Evolutionary conservation across 495 filamentous ascomycete species (phyloP).

Genomic region (Penicillium flavigenum): DNA sequence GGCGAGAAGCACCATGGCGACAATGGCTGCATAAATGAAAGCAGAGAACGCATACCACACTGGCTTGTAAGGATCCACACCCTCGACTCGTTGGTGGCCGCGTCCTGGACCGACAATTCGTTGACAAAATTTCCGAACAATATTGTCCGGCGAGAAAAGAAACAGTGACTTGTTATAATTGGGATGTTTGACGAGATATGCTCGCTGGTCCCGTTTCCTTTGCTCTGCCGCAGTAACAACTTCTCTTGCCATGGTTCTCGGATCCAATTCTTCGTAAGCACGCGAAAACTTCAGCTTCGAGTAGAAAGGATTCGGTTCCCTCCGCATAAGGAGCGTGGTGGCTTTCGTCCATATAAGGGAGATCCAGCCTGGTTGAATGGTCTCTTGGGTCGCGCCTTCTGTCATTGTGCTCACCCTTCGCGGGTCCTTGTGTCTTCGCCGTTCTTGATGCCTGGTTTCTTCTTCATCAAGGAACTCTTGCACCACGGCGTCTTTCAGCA

Average conservation of each 20-base stretch:
- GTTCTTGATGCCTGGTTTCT: slow-evolving; percentile 32
- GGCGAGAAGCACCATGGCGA: slow-evolving; percentile 94
- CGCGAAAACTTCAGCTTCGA: slow-evolving; percentile 72
- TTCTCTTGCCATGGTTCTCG: slow-evolving; percentile 81
- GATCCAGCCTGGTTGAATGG: slow-evolving; percentile 52
- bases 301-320: slow-evolving; percentile 95
- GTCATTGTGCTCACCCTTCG: slow-evolving; percentile 27
- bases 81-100: slow-evolving; percentile 79
- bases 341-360: slow-evolving; percentile 59
- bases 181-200: slow-evolving; percentile 83
- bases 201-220: slow-evolving; percentile 81
- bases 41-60: slow-evolving; percentile 93
- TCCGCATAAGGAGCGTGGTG: slow-evolving; percentile 51
- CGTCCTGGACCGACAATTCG: slow-evolving; percentile 89
- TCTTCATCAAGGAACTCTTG: slow-evolving; percentile 89
- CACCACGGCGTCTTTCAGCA: slow-evolving; percentile 92
- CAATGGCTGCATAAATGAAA: slow-evolving; percentile 90
- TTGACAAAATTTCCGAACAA: slow-evolving; percentile 80
- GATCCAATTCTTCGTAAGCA: slow-evolving; percentile 74
- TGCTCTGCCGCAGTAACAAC: slow-evolving; percentile 79
- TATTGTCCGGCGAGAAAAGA: slow-evolving; percentile 75
- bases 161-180: slow-evolving; percentile 92
- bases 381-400: slow-evolving; percentile 30
- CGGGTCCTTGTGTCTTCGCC: slow-evolving; percentile 22
- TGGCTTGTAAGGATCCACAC: slow-evolving; percentile 78